These are phyloP conservation scores for Escallonia herrerae DNA, from an alignment of 129 eudicot genomes.

Conservation along the genomic window DNA sequence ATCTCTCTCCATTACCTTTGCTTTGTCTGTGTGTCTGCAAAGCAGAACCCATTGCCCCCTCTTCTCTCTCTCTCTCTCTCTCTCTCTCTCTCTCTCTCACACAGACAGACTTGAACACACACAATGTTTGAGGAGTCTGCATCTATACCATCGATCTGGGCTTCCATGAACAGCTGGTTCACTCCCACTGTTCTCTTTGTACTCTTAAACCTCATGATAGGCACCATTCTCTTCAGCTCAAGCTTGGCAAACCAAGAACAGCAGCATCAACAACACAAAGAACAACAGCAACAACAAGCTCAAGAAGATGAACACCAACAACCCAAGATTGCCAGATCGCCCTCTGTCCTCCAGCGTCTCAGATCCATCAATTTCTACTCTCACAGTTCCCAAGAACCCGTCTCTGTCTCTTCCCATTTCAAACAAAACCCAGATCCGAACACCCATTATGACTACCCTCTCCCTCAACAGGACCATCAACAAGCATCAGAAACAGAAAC, in stretches of 20 bases:
- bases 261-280: constrained; percentile 14
- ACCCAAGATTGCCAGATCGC: constrained; percentile 36
- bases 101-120: too few species aligned
- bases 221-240: constrained; percentile 71
- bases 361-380: constrained; percentile 51
- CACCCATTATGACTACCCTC: constrained; percentile 5
- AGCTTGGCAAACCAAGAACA: constrained; percentile 23
- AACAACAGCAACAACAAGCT: constrained; percentile 9
- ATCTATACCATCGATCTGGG: constrained; percentile 44
- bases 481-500: constrained; percentile 19
- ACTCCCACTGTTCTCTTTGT: constrained; percentile 86
- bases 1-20: constrained; percentile 3
- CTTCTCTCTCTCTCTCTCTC: too few species aligned
- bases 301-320: constrained; percentile 4
- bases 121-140: constrained; percentile 68
- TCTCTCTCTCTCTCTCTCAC: constrained; percentile 8
- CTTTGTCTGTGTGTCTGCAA: constrained; percentile 14
- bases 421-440: constrained; percentile 15
- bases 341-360: constrained; percentile 66
- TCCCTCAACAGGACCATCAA: not conserved
- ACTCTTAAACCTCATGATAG: constrained; percentile 81
- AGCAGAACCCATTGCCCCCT: constrained; percentile 2
- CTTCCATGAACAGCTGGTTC: constrained; percentile 77
- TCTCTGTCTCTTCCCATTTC: constrained; percentile 2
- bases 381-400: constrained; percentile 31